Conservation (phyloP, 2,329 filamentous ascomycete species). For the Colletotrichum spaethianum region DNA sequence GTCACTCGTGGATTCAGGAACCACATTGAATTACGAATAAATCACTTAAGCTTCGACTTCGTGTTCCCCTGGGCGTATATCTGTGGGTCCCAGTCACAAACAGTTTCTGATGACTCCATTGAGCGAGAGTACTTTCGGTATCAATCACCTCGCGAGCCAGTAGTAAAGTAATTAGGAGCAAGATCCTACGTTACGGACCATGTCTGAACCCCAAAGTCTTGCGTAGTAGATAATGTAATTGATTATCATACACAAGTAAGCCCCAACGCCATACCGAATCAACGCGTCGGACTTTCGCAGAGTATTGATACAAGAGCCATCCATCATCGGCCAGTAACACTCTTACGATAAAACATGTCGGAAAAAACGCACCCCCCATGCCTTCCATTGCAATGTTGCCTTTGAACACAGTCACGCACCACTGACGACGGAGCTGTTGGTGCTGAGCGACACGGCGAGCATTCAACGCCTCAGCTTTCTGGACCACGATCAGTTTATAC, state of each 20-base stretch:
- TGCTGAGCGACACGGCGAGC: background rate
- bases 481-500: background rate
- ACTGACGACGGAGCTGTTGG: background rate
- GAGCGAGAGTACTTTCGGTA: too few relatives aligned
- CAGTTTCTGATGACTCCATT: background rate
- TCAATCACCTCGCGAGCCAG: background rate
- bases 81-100: too few relatives aligned
- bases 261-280: background rate
- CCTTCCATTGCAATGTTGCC: background rate
- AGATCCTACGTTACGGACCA: background rate
- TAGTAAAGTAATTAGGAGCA: too few relatives aligned
- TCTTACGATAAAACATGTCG: background rate
- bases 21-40: conserved; percentile 26
- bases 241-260: too few relatives aligned
- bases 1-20: conserved; percentile 31
- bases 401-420: background rate
- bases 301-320: background rate
- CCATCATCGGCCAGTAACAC: background rate
- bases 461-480: background rate
- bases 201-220: too few relatives aligned
- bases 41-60: too few relatives aligned
- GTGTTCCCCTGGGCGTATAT: too few relatives aligned
- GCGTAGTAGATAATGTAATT: background rate
- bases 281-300: background rate
- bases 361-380: background rate